Conservation (phyloP, 257 asterid species). For the Lycium barbarum region DNA sequence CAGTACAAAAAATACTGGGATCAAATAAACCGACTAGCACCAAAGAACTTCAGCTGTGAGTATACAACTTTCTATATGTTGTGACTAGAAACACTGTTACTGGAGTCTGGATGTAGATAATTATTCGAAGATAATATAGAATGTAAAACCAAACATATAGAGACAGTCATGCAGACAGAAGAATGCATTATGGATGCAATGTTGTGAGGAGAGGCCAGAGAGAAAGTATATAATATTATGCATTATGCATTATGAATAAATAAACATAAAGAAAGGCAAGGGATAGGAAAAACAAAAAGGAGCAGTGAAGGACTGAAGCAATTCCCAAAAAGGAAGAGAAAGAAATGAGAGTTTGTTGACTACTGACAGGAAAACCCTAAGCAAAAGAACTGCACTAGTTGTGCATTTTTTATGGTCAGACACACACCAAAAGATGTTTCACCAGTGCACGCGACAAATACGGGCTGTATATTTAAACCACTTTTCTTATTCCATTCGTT, state of each 20-base stretch:
- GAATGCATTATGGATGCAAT: not conserved
- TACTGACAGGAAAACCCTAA: slow-evolving; percentile 27
- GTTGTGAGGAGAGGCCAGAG: not conserved
- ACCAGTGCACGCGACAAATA: slow-evolving; percentile 66
- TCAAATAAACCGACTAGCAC: too few species aligned
- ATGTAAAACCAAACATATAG: not conserved
- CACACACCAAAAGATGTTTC: slow-evolving; percentile 15
- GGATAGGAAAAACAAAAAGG: not conserved
- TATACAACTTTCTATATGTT: not conserved
- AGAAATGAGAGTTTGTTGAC: slow-evolving; percentile 18
- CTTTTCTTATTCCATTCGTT: too few species aligned
- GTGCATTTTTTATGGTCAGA: slow-evolving; percentile 30
- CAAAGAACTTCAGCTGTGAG: too few species aligned
- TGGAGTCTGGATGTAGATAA: not conserved
- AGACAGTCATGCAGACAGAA: not conserved
- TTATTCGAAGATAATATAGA: not conserved
- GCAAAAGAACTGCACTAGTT: not conserved
- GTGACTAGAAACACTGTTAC: not conserved
- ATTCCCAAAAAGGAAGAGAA: not conserved
- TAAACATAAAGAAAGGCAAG: not conserved
- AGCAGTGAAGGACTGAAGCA: not conserved
- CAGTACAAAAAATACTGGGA: too few species aligned
- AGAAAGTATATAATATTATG: too few species aligned
- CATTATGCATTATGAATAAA: too few species aligned
- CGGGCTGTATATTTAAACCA: slow-evolving; percentile 38